Evolutionary conservation across 2,329 filamentous ascomycete genomes (phyloP).

Genomic region (Exophiala sideris): DNA sequence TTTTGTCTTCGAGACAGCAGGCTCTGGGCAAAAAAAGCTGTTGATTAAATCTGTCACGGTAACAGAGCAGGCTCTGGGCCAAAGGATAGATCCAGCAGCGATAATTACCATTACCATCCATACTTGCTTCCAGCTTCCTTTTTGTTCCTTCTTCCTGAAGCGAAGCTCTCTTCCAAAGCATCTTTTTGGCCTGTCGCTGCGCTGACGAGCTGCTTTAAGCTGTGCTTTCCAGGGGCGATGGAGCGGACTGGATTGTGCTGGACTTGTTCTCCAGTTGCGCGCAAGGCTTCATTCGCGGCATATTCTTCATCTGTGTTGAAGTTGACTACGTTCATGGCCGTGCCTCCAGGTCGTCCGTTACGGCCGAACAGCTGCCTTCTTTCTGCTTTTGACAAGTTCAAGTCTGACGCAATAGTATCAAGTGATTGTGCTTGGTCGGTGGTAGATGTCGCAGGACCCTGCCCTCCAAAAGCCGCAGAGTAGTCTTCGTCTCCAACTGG

Average conservation of each 20-base stretch:
- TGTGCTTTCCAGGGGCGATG: slow-evolving; percentile 86
- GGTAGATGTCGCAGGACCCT: slow-evolving; percentile 9
- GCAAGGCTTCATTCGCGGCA: slow-evolving; percentile 72
- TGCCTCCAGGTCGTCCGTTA: slow-evolving; percentile 31
- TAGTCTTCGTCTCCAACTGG: slow-evolving; percentile 25
- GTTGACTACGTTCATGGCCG: slow-evolving; percentile 66
- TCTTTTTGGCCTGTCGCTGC: slow-evolving; percentile 79
- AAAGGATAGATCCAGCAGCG: background rate
- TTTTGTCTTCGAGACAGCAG: background rate
- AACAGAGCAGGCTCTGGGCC: background rate
- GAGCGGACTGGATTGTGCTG: slow-evolving; percentile 78
- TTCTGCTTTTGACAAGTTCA: slow-evolving; percentile 74
- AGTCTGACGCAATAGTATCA: slow-evolving; percentile 66
- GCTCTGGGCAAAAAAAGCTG: background rate
- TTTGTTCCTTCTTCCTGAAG: slow-evolving; percentile 72
- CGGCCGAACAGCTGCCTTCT: slow-evolving; percentile 84
- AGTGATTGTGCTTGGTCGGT: slow-evolving; percentile 53
- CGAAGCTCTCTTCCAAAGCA: slow-evolving; percentile 88
- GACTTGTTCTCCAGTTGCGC: slow-evolving; percentile 64
- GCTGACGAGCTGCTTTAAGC: slow-evolving; percentile 79
- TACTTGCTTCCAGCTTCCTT: slow-evolving; percentile 79
- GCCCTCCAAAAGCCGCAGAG: slow-evolving; percentile 8
- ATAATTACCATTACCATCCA: slow-evolving; percentile 61
- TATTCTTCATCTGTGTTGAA: slow-evolving; percentile 92
- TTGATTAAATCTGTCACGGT: background rate